Evolutionary conservation across 306 rosid species (phyloP).

Genomic region (Heteromeles arbutifolia): DNA sequence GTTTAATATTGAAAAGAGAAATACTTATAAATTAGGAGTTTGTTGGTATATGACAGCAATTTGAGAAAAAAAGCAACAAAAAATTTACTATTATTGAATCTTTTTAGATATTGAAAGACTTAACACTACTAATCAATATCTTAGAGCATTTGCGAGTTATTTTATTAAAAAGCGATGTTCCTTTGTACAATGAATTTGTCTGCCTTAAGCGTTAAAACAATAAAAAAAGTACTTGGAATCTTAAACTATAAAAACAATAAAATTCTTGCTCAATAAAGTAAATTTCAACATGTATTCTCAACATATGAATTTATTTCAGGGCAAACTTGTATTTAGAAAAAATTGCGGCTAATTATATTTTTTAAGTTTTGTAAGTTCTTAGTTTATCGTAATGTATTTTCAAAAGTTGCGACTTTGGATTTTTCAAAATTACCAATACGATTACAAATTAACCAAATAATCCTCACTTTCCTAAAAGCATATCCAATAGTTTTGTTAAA

Average conservation of each 20-base stretch:
- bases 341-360: not conserved
- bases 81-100: not conserved
- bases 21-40: too few species aligned
- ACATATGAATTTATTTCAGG: too few species aligned
- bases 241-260: too few species aligned
- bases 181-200: fast-evolving
- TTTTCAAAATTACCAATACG: not conserved
- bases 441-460: not conserved
- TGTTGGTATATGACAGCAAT: too few species aligned
- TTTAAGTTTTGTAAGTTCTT: not conserved
- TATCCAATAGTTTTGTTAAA: too few species aligned
- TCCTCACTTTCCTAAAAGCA: not conserved
- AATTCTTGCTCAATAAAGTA: not conserved
- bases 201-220: too few species aligned
- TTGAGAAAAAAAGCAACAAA: not conserved
- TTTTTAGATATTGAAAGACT: not conserved
- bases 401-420: too few species aligned
- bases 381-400: fast-evolving
- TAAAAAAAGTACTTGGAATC: not conserved
- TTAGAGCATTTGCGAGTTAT: not conserved
- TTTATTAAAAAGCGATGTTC: not conserved
- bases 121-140: not conserved
- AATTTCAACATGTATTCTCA: too few species aligned
- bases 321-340: too few species aligned
- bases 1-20: not conserved